Base-by-base conservation (phyloP, 2,329 filamentous ascomycete genomes). In the Alternaria sp. region DNA sequence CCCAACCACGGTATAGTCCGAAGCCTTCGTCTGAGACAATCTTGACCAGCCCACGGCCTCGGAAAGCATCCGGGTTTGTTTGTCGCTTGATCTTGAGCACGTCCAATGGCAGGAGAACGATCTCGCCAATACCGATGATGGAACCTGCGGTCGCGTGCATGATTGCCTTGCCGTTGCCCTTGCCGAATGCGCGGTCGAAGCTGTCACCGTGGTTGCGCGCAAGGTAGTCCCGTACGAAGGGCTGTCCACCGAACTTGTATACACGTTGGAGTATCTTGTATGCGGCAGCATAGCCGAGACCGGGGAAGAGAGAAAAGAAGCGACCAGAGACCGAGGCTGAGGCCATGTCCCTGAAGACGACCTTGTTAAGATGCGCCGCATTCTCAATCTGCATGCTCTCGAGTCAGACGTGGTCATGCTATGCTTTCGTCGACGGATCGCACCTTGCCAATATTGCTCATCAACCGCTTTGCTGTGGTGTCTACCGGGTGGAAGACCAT, bases 41-140 rank as follows among this genome's bases (percentile, higher is more conserved):
- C 80, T 86, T 90, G 76, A 98, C 82, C 60, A 99, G 85, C 62
- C 95, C 95, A 72, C 95, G 91, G 70, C 94, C 94, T 68, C 93
- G 88, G 88, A 99, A 99, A 34, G 95, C 93, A 76, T 98, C 95
- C 39, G 95, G 95, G 84, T 99, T 99, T 68, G 95, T 99, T 83
- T 99, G 95, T 73, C 95, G 89, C 87, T 99, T 99, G 83, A 99
- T 99, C 87, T 99, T 99, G 64, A 99, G 86, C 37, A 99, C 94
- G 72, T 99, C 95, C 61, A 99, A 87, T 40, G 95, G 95, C 39
- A 99, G 86, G 29, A 99, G 87, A 58, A 99, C 87, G 66, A 99
- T 96, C 83, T 99, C 95, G 75, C 95, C 95, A 72, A 99, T 97
- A 72, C 95, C 95, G 74, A 99, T 96, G 73, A 99, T 77, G 81